A percentile compares a stretch with the other conserved stretches of the same genome.
Evolutionary conservation across 108 stramenopile species (phyloP).

Genomic region (Epithemia pelagica): DNA sequence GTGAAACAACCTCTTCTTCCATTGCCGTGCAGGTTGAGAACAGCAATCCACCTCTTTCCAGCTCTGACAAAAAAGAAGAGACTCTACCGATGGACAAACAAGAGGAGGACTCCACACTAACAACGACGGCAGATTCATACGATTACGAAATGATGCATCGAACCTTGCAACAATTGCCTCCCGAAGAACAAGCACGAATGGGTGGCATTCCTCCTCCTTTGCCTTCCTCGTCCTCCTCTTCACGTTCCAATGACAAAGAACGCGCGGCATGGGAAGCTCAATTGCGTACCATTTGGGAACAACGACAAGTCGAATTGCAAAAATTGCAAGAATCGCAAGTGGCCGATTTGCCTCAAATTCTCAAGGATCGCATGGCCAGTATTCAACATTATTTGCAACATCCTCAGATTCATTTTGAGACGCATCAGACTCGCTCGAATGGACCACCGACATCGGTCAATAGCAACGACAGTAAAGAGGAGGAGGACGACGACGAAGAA

Average conservation of each 20-base stretch:
- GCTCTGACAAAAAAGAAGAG: no score
- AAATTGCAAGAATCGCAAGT: slow-evolving; percentile 33
- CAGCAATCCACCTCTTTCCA: no score
- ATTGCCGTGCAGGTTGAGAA: not conserved
- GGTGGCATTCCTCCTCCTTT: slow-evolving; percentile 36
- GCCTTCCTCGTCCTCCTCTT: slow-evolving; percentile 15
- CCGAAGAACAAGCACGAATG: slow-evolving; percentile 64
- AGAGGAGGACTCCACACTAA: not conserved
- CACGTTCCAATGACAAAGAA: slow-evolving; percentile 20
- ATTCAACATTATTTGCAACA: slow-evolving; percentile 49
- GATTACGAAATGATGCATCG: slow-evolving; percentile 85
- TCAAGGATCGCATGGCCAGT: slow-evolving; percentile 47
- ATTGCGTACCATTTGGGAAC: slow-evolving; percentile 74
- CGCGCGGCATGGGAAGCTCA: slow-evolving; percentile 42
- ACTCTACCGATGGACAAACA: no score
- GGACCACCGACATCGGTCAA: slow-evolving; percentile 5
- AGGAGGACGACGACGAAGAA: not conserved
- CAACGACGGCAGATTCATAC: slow-evolving; percentile 9
- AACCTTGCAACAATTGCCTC: slow-evolving; percentile 60
- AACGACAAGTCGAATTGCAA: slow-evolving; percentile 67
- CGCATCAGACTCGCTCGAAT: slow-evolving; percentile 7
- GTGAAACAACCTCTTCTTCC: not conserved
- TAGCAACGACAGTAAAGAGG: slow-evolving; percentile 15
- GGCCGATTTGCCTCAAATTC: slow-evolving; percentile 58
- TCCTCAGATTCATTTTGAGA: slow-evolving; percentile 24